These are phyloP conservation scores for Phaseolus lunatus DNA, from an alignment of 306 rosid species.

Conservation along the genomic window DNA sequence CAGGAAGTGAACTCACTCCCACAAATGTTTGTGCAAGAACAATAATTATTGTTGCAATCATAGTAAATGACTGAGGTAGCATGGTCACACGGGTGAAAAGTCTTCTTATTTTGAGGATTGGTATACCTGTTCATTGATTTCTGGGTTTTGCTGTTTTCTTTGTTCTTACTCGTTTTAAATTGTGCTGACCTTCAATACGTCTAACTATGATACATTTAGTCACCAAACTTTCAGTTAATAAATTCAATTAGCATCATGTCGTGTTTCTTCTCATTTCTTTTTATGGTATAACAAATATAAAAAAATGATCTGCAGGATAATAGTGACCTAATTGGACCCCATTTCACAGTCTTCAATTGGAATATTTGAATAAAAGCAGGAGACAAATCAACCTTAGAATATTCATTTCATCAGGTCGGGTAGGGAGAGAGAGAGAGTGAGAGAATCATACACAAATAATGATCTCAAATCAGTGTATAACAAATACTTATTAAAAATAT, in stretches of 20 bases:
- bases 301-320: not conserved
- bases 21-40: constrained; percentile 5
- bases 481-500: no score
- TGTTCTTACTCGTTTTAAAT: no score
- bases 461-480: no score
- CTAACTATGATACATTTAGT: not conserved
- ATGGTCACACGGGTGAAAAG: constrained; percentile 34
- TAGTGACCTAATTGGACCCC: not conserved
- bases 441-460: no score
- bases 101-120: not conserved
- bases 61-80: constrained; percentile 43
- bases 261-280: not conserved
- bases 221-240: not conserved
- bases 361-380: no score
- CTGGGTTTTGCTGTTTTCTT: no score
- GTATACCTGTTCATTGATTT: not conserved
- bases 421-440: no score
- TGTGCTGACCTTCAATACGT: not conserved
- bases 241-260: not conserved
- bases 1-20: constrained; percentile 23
- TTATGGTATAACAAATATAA: not conserved
- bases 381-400: no score
- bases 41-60: constrained; percentile 43
- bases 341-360: not conserved
- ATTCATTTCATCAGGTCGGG: no score